Conservation (phyloP, 768 basidiomycete genomes). For the Galerina sulciceps region DNA sequence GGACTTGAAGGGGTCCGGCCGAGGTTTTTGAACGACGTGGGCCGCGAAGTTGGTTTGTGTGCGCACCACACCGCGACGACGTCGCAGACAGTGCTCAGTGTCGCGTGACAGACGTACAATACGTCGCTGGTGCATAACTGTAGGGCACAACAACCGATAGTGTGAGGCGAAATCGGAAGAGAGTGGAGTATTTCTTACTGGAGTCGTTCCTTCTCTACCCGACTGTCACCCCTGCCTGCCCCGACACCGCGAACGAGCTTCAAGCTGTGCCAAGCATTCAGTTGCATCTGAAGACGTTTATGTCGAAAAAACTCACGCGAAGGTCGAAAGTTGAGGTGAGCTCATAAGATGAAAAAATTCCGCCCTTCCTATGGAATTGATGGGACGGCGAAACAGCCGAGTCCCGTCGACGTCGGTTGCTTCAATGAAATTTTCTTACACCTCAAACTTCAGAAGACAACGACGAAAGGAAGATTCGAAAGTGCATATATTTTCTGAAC, state of each 20-base stretch:
- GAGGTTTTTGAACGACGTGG: not conserved
- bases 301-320: not conserved
- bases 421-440: too few species aligned
- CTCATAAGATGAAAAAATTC: not conserved
- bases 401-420: too few species aligned
- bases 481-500: not conserved
- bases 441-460: too few species aligned
- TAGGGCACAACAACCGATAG: not conserved
- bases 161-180: not conserved
- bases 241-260: not conserved
- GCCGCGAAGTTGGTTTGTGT: not conserved
- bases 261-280: not conserved
- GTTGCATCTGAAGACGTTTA: slow-evolving; percentile 1
- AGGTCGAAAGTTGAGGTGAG: not conserved
- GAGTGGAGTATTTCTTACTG: not conserved
- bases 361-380: too few species aligned
- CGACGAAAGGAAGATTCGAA: too few species aligned
- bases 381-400: too few species aligned
- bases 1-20: slow-evolving; percentile 68
- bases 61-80: not conserved
- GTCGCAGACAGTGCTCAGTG: slow-evolving; percentile 6
- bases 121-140: slow-evolving; percentile 10
- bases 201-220: not conserved
- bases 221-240: not conserved
- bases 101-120: not conserved